phyloP scores from a whole-genome alignment of 106 monocot species.

The Apostasia shenzhenica region DNA sequence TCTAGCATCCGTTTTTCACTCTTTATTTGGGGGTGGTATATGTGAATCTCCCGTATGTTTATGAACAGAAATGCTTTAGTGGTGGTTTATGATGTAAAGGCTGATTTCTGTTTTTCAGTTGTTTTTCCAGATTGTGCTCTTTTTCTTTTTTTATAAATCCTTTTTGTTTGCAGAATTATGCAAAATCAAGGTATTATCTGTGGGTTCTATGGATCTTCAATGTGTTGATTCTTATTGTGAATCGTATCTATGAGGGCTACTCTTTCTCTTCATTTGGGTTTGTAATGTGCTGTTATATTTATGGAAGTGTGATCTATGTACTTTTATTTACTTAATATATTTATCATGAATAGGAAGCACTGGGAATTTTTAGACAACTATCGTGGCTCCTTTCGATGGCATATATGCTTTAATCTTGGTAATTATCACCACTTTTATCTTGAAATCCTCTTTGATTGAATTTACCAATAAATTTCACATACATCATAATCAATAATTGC shows the following conservation, averaged over 20 bases:
- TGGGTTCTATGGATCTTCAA: constrained; percentile 79
- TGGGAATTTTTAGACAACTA: constrained; percentile 68
- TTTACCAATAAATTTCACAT: background rate
- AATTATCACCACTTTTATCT: constrained; percentile 15
- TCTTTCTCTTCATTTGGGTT: constrained; percentile 85
- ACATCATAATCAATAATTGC: no score
- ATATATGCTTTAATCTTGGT: constrained; percentile 99
- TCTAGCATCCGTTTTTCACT: no score
- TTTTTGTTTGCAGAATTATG: constrained; percentile 43
- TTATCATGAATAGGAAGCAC: constrained; percentile 36
- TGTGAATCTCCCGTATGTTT: no score
- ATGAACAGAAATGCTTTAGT: no score
- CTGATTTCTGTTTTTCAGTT: no score
- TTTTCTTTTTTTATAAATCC: no score
- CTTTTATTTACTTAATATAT: constrained; percentile 4
- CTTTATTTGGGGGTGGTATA: no score
- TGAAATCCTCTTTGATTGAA: background rate
- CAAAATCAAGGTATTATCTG: constrained; percentile 49
- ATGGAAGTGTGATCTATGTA: background rate
- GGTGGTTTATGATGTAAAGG: no score
- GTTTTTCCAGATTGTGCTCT: no score
- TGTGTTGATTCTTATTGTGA: constrained; percentile 58
- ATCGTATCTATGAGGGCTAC: constrained; percentile 91
- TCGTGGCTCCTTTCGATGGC: constrained; percentile 94
- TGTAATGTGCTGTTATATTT: constrained; percentile 17